Evolutionary conservation across 495 filamentous ascomycete species (phyloP), one percentile per base, ranked within the genome.

Genomic region (Aspergillus indologenus): DNA sequence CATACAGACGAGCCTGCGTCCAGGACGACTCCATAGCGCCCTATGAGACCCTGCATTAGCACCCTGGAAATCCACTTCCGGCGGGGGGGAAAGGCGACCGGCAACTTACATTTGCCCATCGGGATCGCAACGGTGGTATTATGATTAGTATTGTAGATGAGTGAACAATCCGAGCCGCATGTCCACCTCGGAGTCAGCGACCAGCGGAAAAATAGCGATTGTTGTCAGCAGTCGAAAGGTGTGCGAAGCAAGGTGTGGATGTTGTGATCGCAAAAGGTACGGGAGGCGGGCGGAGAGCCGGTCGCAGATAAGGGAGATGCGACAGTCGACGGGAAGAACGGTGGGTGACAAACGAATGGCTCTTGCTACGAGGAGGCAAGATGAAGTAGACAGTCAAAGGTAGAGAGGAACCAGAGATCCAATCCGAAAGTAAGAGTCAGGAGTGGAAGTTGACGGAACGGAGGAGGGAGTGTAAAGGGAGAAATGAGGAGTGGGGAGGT

Each of bases 1-100:
- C 78, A 61, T 77, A 85, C 83, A 68, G 85, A 88, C 71, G 85
- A 87, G 57, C 85, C 85, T 62, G 85, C 85, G 78, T 88, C 85
- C 59, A 88, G 74, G 66, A 88, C 82, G 47, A 87, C 84, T 54
- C 84, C 85, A 73, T 86, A 87, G 61, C 80, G 76, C 81, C 34
- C 34, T 40, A 40, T 40, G 34, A 40, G 5, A 11, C 34, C 34
- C 34, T 40, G 34, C 34, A 40, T 40, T 40, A 40, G 34, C 34
- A 40, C 34, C 34, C 34, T 40, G 34, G 12, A 40, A 29, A 15
- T 14, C 34, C 5, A 40, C 12, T 9, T 40, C 2, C 5, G 12
- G 34, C 34, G 45, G 45, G 24, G 52, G 43, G 45, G 49, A 48
- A 29, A 64, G 61, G 44, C 18, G 56, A n/a, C 45, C 20, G 48